Base-by-base conservation (phyloP, 1,284 basidiomycete genomes). In the Puccinia novopanici region DNA sequence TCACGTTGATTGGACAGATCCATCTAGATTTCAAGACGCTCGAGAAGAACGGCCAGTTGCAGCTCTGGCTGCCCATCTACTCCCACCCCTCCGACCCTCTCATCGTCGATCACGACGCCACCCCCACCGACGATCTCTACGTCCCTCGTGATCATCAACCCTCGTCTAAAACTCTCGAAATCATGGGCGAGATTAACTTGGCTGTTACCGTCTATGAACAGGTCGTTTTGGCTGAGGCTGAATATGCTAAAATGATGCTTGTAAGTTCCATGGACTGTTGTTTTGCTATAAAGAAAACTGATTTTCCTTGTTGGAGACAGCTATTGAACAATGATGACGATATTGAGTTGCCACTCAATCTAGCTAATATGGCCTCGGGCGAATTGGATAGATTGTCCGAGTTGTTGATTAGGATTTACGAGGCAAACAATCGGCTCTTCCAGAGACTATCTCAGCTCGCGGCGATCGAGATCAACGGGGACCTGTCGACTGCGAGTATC, bases 341-440 rank as follows among this genome's bases (percentile, higher is more conserved):
- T 79, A 78, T 81, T 17, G 63, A 82, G 59, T 34, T 57, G 50
- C 37, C 9, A 22, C 81, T 48, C 82, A 93, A 92, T 88, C 89
- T 86, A 89, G 91, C 70, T 90, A 90, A 83, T 86, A 93, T 68
- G 87, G 91, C 75, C 84, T 87, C 24, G 84, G 90, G 24, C 84
- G 85, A 71, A 86, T 86, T 9, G 75, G 84, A 30, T 80, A 82
- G 19, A 73, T 82, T 40, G 82, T 83, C 70, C n/a, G 73, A n/a
- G 61, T 50, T 89, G 89, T 54, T 90, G 90, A 37, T 88, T 89
- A 63, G 90, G 91, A 81, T 87, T 88, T 12, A 85, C 85, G 40
- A 88, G 87, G 10, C 85, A 87, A 5, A 87, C 88, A 76, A 89
- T 89, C 82, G 89, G 89, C 82, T 80, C 6, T 34, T 80, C 40